Evolutionary conservation across 495 filamentous ascomycete species (phyloP), one percentile per base, ranked within the genome.

Genomic region (Chaetomium fimeti): DNA sequence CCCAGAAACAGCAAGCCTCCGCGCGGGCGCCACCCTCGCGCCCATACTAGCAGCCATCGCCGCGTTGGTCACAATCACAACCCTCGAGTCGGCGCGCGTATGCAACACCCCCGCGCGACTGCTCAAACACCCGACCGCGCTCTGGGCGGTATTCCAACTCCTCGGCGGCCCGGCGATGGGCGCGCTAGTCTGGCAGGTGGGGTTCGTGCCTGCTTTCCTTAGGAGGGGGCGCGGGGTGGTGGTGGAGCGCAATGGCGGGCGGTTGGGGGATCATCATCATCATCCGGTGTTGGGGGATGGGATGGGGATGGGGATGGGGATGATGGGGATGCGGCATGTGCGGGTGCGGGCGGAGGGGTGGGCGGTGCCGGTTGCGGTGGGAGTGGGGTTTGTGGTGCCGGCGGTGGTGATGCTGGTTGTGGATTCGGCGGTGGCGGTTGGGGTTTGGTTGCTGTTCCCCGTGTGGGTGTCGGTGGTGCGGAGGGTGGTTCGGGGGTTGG

Each of bases 351-450:
- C 76, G 29, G 78, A 80, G 63, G 66, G 69, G 40, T 65, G 74
- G 3, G 75, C 77, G 27, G 75, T 79, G n/a, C 76, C 77, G n/a
- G 63, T 72, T 18, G 72, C 72, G 16, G 74, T 80, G 0, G 69
- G 72, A 3, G 22, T 77, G 9, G 78, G 78, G 29, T 79, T 66
- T 61, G 57, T 79, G 1, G 52, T 74, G 0, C 78, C 78, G 4
- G 69, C 69, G 0, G n/a, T 72, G 5, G 79, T 94, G 15, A 90
- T 95, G 86, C 82, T 97, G 28, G 83, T 91, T 86, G 82, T 97
- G 28, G 83, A 91, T 3, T 79, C 90, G 24, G 88, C 93, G 60
- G 84, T 82, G 42, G 83, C 92, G 11, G 77, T 91, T 40, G 85
- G 93, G 2, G 47, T 71, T 28, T 80, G 77, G 78, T 69, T 80